Evolutionary conservation across 2,329 filamentous ascomycete species (phyloP).

Genomic region (Aspergillus luchuensis): DNA sequence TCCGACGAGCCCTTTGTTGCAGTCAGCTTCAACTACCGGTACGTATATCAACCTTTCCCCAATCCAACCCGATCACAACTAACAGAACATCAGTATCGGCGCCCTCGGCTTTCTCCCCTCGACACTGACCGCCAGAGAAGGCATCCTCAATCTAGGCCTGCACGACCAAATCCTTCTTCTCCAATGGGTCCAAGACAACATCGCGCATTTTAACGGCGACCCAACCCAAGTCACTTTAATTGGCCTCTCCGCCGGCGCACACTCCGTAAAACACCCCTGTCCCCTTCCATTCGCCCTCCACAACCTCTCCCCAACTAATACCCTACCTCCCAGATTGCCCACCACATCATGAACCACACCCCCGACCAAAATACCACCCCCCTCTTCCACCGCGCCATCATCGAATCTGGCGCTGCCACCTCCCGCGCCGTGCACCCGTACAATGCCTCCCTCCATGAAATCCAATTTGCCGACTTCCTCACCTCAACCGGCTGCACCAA

Average conservation of each 20-base stretch:
- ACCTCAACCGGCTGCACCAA: slow-evolving; percentile 37
- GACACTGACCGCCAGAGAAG: slow-evolving; percentile 5
- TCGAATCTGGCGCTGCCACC: slow-evolving; percentile 52
- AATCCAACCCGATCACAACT: neutral
- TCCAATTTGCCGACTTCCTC: slow-evolving; percentile 50
- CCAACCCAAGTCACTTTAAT: slow-evolving; percentile 10
- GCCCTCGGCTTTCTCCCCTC: slow-evolving; percentile 60
- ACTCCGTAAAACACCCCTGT: slow-evolving; percentile 3
- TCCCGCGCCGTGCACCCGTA: slow-evolving; percentile 51
- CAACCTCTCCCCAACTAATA: slow-evolving; percentile 8
- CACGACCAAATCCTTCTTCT: slow-evolving; percentile 40
- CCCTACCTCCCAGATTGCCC: slow-evolving; percentile 57
- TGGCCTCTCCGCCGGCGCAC: slow-evolving; percentile 14
- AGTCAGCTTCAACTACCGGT: slow-evolving; percentile 50
- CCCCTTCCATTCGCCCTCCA: too few relatives aligned
- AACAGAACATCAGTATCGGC: slow-evolving; percentile 34
- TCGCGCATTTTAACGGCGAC: slow-evolving; percentile 12
- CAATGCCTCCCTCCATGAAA: slow-evolving; percentile 44
- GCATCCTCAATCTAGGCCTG: slow-evolving; percentile 12
- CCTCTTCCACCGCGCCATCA: slow-evolving; percentile 50
- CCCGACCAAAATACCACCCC: slow-evolving; percentile 23
- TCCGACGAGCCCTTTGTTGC: slow-evolving; percentile 47
- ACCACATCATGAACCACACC: slow-evolving; percentile 61
- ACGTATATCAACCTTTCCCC: neutral
- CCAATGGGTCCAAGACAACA: slow-evolving; percentile 21